Evolutionary conservation across 1,139 yeast species (phyloP).

Genomic region (Taphrina communis): DNA sequence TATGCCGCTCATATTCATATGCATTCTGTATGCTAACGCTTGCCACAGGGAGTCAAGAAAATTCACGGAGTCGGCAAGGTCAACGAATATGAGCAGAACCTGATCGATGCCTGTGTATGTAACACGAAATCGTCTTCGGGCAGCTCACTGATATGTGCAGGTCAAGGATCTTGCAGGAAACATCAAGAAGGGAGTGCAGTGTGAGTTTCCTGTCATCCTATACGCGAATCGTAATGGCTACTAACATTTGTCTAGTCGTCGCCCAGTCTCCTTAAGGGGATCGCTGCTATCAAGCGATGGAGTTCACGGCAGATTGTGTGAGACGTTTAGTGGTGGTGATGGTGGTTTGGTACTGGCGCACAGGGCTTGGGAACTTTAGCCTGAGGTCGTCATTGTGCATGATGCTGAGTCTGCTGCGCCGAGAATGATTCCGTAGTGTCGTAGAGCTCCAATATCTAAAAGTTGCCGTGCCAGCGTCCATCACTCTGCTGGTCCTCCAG

Average conservation of each 20-base stretch:
- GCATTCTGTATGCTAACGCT: not conserved
- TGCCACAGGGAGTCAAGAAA: slow-evolving; percentile 75
- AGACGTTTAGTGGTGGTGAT: not conserved
- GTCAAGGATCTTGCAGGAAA: slow-evolving; percentile 59
- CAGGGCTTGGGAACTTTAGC: not conserved
- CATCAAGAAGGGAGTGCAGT: slow-evolving; percentile 66
- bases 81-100: slow-evolving; percentile 78
- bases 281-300: not conserved
- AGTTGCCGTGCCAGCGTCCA: not conserved
- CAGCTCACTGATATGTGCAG: slow-evolving; percentile 18
- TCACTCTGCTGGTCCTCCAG: too few relatives aligned
- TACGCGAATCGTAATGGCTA: not conserved
- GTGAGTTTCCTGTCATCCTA: not conserved
- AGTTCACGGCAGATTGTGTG: not conserved
- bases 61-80: slow-evolving; percentile 75
- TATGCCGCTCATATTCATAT: slow-evolving; percentile 1
- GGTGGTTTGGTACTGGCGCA: not conserved
- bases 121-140: not conserved
- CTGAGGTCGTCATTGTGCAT: slow-evolving; percentile 14
- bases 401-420: not conserved
- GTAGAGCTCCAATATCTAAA: not conserved
- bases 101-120: slow-evolving; percentile 56
- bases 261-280: slow-evolving; percentile 6
- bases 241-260: slow-evolving; percentile 3
- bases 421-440: not conserved